phyloP scores from a whole-genome alignment of 257 asterid species.

The Solanum chiquidenum region DNA sequence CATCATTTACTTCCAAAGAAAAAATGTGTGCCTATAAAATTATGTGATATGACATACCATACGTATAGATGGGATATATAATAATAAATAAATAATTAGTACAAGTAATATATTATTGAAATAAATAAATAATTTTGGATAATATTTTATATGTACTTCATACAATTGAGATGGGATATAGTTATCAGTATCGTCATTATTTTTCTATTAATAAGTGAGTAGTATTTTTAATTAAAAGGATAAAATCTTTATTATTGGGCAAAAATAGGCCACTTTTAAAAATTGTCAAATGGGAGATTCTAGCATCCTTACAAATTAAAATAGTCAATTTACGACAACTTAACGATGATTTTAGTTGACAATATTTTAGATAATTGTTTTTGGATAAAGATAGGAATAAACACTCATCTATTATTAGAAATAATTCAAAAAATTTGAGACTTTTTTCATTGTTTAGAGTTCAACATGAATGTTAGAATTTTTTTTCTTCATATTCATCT shows the following conservation, averaged over 20 bases:
- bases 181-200: too few relatives aligned
- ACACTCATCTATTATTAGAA: too few relatives aligned
- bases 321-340: neutral
- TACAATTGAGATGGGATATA: neutral
- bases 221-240: neutral
- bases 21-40: neutral
- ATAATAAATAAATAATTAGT: too few relatives aligned
- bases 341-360: neutral
- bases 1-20: neutral
- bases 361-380: too few relatives aligned
- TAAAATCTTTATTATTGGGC: neutral
- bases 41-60: neutral
- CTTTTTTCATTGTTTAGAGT: too few relatives aligned
- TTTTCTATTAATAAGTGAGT: neutral
- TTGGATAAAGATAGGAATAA: too few relatives aligned
- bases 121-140: too few relatives aligned
- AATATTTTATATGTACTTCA: too few relatives aligned
- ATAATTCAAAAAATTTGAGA: too few relatives aligned
- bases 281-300: neutral
- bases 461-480: too few relatives aligned
- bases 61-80: neutral
- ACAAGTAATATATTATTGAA: too few relatives aligned
- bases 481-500: too few relatives aligned
- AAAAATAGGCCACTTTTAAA: neutral
- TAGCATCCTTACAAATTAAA: neutral